Conservation (phyloP, 441 rosid species). For the Croton laevigatus region DNA sequence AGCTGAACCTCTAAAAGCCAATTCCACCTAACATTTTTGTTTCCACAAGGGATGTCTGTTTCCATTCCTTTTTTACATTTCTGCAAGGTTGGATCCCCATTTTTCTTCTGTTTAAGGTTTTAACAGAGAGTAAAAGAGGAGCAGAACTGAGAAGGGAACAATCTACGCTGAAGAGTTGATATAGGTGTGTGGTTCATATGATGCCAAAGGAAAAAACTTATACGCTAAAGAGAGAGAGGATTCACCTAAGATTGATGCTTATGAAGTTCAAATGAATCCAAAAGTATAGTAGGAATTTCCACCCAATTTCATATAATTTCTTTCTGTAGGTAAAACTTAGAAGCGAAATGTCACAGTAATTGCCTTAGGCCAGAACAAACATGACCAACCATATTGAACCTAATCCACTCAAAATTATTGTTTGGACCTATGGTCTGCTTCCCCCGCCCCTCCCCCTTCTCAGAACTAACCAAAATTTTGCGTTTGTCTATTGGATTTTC, state of each 20-base stretch:
- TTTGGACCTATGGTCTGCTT: background rate
- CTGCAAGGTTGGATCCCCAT: background rate
- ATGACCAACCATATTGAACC: background rate
- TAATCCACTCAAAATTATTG: background rate
- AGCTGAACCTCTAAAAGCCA: constrained; percentile 12
- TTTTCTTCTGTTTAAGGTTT: background rate
- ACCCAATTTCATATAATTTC: constrained; percentile 6
- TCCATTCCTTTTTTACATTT: background rate
- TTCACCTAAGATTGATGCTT: background rate
- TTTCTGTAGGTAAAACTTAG: background rate
- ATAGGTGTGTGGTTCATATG: constrained; percentile 4
- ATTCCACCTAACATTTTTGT: background rate
- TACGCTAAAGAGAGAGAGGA: background rate
- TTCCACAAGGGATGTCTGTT: background rate
- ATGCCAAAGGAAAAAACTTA: constrained; percentile 8
- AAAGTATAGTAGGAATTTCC: constrained; percentile 1
- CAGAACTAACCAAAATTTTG: too few species aligned
- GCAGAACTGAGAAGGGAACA: background rate
- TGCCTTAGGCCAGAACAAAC: background rate
- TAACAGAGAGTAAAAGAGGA: background rate
- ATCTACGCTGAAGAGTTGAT: background rate
- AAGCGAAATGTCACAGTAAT: constrained; percentile 6
- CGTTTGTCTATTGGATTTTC: too few species aligned
- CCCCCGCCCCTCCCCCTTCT: too few species aligned
- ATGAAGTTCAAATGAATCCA: constrained; percentile 3